Percentiles rank a stretch among this genome's conserved stretches.
These are phyloP conservation scores for Filobasidium uniguttulatum DNA, from an alignment of 1,284 basidiomycete genomes.

Conservation along the genomic window DNA sequence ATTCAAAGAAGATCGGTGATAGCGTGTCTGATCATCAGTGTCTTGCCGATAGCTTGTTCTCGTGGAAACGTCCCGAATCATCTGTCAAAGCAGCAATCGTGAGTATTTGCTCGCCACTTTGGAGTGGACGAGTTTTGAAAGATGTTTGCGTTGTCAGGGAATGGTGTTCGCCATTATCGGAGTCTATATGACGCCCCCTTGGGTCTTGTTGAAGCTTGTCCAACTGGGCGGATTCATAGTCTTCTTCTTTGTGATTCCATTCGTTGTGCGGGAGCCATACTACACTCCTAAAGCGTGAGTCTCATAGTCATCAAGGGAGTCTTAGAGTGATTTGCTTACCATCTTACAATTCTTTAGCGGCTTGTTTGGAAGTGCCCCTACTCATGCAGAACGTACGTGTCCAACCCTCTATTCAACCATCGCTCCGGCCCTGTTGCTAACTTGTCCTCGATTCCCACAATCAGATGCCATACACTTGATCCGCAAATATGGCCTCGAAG, in stretches of 20 bases:
- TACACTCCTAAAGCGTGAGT: conserved; percentile 16
- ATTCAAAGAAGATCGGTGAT: background rate
- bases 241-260: conserved; percentile 15
- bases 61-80: conserved; percentile 12
- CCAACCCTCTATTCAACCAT: background rate
- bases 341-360: background rate
- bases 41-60: conserved; percentile 12
- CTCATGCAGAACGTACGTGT: background rate
- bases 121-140: no score
- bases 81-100: conserved; percentile 7
- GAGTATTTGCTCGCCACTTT: background rate
- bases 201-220: conserved; percentile 14
- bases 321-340: background rate
- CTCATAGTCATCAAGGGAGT: no score
- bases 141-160: background rate
- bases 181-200: conserved; percentile 9
- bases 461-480: background rate
- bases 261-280: conserved; percentile 11
- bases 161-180: conserved; percentile 4
- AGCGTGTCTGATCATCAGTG: background rate
- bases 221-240: conserved; percentile 14
- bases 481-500: background rate
- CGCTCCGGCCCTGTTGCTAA: no score
- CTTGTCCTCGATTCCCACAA: background rate
- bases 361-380: background rate